phyloP scores from a whole-genome alignment of 345 rosid genomes.

The Pugionium cornutum region DNA sequence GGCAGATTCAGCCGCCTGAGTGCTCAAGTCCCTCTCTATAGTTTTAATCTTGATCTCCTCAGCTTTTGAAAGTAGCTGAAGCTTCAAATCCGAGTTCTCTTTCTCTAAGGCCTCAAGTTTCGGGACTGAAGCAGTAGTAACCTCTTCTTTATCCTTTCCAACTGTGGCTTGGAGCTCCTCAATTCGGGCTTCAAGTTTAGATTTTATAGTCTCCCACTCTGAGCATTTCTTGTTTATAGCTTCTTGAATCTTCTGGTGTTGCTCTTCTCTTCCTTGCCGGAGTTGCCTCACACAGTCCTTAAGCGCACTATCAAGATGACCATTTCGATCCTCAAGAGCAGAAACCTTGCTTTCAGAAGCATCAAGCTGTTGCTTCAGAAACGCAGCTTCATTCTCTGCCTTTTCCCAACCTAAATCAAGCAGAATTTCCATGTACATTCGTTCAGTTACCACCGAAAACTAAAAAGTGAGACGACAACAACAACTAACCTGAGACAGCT shows the following conservation, averaged over 20 bases:
- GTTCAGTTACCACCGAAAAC: neutral
- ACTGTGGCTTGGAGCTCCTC: constrained; percentile 50
- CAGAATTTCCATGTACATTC: neutral
- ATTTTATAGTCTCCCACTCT: constrained; percentile 65
- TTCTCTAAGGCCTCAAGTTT: constrained; percentile 62
- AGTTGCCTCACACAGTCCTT: constrained; percentile 94
- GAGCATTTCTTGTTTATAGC: constrained; percentile 51
- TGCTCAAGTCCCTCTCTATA: constrained; percentile 82
- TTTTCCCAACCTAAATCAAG: constrained; percentile 85
- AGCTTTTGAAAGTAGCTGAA: constrained; percentile 50
- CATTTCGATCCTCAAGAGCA: constrained; percentile 65
- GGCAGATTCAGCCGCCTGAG: constrained; percentile 82
- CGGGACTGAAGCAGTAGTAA: constrained; percentile 30
- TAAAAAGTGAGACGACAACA: neutral
- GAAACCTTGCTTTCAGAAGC: constrained; percentile 52
- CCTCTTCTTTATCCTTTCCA: constrained; percentile 41
- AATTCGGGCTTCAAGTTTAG: constrained; percentile 55
- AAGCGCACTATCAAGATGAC: constrained; percentile 91
- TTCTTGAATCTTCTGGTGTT: constrained; percentile 64
- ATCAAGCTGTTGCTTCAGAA: constrained; percentile 72
- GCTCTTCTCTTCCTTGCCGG: constrained; percentile 85
- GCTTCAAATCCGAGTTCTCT: constrained; percentile 62
- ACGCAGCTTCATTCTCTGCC: constrained; percentile 79
- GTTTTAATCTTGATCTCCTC: constrained; percentile 62
- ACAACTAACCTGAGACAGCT: constrained; percentile 73